These are phyloP conservation scores for Geotrichum candidum DNA, from an alignment of 1,139 yeast species.

Conservation along the genomic window DNA sequence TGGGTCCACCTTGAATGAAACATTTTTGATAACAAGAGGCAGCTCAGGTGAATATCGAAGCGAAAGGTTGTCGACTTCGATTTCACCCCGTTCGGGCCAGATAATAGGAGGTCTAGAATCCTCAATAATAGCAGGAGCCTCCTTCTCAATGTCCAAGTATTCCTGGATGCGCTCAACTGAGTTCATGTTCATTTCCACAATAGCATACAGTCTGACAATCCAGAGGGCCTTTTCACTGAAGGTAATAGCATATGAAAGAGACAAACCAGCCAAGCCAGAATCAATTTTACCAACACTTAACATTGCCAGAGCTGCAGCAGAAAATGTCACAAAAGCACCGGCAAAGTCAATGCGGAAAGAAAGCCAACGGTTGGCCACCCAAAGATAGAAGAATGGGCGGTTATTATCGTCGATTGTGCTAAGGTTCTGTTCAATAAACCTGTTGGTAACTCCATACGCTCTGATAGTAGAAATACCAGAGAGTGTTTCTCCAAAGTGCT, in stretches of 20 bases:
- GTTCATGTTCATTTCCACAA: slow-evolving; percentile 92
- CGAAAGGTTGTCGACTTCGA: slow-evolving; percentile 69
- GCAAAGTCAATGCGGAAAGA: slow-evolving; percentile 76
- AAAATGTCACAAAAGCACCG: slow-evolving; percentile 77
- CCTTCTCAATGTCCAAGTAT: slow-evolving; percentile 77
- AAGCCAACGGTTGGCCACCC: slow-evolving; percentile 96
- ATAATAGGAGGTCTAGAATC: slow-evolving; percentile 60
- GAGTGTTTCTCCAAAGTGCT: slow-evolving; percentile 89
- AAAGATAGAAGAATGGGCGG: slow-evolving; percentile 86
- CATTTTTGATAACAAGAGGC: slow-evolving; percentile 84
- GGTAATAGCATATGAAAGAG: slow-evolving; percentile 83
- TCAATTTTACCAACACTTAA: slow-evolving; percentile 60
- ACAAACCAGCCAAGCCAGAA: slow-evolving; percentile 94
- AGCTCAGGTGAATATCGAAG: slow-evolving; percentile 82
- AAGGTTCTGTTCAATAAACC: slow-evolving; percentile 79
- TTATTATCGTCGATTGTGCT: slow-evolving; percentile 75
- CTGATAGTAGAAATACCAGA: slow-evolving; percentile 91
- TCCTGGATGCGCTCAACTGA: slow-evolving; percentile 88
- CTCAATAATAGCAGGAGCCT: slow-evolving; percentile 67
- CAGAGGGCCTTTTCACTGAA: slow-evolving; percentile 87
- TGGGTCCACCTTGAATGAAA: slow-evolving; percentile 69
- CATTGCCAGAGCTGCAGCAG: slow-evolving; percentile 74
- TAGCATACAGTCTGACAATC: slow-evolving; percentile 85
- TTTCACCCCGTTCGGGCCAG: slow-evolving; percentile 84
- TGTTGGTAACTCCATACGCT: slow-evolving; percentile 88